Evolutionary conservation across 495 filamentous ascomycete genomes (phyloP).

Genomic region (Tuber melanosporum): DNA sequence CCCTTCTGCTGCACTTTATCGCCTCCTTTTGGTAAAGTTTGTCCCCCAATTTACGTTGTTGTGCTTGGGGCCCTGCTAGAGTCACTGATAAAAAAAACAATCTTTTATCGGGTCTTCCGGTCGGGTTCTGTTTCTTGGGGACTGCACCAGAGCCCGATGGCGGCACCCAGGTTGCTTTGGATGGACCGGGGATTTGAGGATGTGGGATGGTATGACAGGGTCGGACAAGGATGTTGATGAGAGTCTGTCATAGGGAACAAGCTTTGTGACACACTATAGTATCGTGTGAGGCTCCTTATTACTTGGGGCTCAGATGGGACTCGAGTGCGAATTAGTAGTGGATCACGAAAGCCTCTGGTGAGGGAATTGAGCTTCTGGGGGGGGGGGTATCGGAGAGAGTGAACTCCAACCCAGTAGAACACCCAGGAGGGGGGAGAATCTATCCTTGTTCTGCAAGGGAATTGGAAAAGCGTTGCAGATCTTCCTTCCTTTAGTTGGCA

Average conservation of each 20-base stretch:
- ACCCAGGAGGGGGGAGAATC: neutral
- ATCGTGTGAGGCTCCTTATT: neutral
- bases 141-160: neutral
- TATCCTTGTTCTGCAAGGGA: neutral
- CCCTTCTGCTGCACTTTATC: neutral
- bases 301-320: neutral
- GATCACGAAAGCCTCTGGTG: neutral
- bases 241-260: neutral
- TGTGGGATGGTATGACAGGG: neutral
- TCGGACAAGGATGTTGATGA: neutral
- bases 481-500: neutral
- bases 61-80: neutral
- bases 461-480: neutral
- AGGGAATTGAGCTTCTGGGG: neutral
- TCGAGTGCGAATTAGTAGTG: neutral
- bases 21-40: neutral
- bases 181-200: neutral
- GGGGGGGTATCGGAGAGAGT: neutral
- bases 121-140: neutral
- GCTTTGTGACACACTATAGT: neutral
- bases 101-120: neutral
- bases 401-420: neutral
- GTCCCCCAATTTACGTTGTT: neutral
- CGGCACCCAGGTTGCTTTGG: neutral
- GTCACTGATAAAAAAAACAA: neutral